A percentile compares a stretch with the other conserved stretches of the same genome.
Conservation (phyloP, 108 stramenopile species). For the Heterococcus sp. region DNA sequence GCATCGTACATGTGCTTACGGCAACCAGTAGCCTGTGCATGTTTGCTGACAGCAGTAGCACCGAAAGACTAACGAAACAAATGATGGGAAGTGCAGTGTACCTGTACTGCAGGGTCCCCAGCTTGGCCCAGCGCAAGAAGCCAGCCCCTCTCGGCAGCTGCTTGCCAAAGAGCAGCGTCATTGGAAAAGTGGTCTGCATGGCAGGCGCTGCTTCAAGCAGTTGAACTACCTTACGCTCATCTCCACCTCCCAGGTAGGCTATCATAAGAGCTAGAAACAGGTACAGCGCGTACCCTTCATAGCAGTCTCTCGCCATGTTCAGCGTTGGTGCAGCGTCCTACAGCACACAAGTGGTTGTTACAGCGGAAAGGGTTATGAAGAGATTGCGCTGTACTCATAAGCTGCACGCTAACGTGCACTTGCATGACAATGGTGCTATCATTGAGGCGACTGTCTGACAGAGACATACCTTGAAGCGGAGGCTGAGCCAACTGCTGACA, state of each 20-base stretch:
- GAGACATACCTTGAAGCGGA: slow-evolving; percentile 45
- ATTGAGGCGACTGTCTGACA: too few species aligned
- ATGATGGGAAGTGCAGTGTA: too few species aligned
- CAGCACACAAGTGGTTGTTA: neutral
- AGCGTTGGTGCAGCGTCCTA: slow-evolving; percentile 22
- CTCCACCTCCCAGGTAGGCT: slow-evolving; percentile 51
- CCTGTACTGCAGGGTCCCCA: slow-evolving; percentile 54
- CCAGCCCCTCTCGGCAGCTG: slow-evolving; percentile 40
- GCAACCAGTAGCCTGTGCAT: too few species aligned
- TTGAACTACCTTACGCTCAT: slow-evolving; percentile 43
- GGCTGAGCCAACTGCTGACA: slow-evolving; percentile 45
- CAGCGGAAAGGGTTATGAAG: neutral
- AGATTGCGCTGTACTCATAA: neutral
- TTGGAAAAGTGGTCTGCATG: slow-evolving; percentile 39
- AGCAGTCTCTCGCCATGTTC: slow-evolving; percentile 55
- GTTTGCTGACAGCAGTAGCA: too few species aligned
- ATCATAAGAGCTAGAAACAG: slow-evolving; percentile 54
- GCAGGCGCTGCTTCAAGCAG: slow-evolving; percentile 34
- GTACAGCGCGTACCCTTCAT: slow-evolving; percentile 60
- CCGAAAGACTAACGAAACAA: too few species aligned
- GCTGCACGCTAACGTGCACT: neutral
- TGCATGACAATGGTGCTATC: neutral
- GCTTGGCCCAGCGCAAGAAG: slow-evolving; percentile 51
- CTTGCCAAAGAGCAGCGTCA: slow-evolving; percentile 44
- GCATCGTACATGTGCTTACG: too few species aligned